Percentiles rank a stretch among this genome's conserved stretches.
Conservation (phyloP, 23 red algal species). For the Chondrus crispus region DNA sequence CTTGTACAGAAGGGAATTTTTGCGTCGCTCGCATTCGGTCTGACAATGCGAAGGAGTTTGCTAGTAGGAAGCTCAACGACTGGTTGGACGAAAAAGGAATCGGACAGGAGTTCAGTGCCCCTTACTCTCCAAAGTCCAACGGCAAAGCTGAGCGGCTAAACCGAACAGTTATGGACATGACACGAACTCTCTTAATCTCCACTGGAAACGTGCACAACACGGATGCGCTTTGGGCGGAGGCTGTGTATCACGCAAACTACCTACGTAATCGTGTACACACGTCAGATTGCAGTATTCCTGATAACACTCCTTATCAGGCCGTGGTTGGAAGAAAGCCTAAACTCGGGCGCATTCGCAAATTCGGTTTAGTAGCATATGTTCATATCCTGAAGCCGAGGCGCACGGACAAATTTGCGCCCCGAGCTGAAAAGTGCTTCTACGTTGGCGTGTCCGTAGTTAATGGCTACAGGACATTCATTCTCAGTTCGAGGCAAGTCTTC, state of each 20-base stretch:
- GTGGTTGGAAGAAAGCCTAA: neutral
- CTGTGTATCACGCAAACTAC: neutral
- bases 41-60: slow-evolving; percentile 4
- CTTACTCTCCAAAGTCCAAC: slow-evolving; percentile 13
- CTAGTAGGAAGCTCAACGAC: neutral
- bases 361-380: neutral
- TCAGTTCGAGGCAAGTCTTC: no score
- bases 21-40: no score
- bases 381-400: neutral
- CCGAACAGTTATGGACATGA: neutral
- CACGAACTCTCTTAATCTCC: neutral
- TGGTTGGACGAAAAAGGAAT: slow-evolving; percentile 22
- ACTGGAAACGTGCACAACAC: neutral
- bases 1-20: no score
- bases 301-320: neutral
- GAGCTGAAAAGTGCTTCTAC: no score
- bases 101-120: neutral
- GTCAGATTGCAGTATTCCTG: neutral
- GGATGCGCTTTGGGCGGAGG: neutral
- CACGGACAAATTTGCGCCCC: neutral
- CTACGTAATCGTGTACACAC: neutral
- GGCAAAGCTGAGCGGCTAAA: neutral
- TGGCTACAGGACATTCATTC: no score
- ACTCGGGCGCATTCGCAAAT: neutral
- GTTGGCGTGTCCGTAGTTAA: no score